Base-by-base conservation (phyloP, 805 yeast genomes). In the Candida silvatica region DNA sequence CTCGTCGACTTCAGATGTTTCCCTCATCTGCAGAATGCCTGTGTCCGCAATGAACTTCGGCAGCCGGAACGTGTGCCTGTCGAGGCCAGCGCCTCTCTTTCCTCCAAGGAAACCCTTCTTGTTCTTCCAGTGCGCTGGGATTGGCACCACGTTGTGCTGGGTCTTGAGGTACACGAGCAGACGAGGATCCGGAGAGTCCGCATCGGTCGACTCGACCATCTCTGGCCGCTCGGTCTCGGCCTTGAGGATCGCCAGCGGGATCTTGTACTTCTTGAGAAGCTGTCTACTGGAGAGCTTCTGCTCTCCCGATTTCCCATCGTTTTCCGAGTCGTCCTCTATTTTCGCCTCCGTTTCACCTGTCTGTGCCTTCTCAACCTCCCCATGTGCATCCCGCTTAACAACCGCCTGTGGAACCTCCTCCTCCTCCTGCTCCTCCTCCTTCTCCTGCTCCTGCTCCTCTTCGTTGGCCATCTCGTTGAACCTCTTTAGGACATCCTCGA, bases 11-110 rank as follows among this genome's bases (percentile, higher is more conserved):
- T 35, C 44, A n/a, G 31, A 30, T 1, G 77, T 73, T 37, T 75
- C 74, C 52, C 97, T 71, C 94, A 90, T 82, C 37, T 83, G 87
- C 42, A 76, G 71, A 19, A 90, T 87, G 2, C 95, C 95, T 0
- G 97, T 88, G 35, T 76, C 84, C 27, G 62, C 66, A 27, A 92
- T 85, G 45, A 74, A 82, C 28, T 74, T 66, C 0, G 97, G 97
- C 16, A 90, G 62, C 48, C 74, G 74, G 51, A 83, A 90, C 1
- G 86, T 85, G 7, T 69, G 67, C 45, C 76, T 76, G 36, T 77
- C 87, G 17, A 75, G 42, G 7, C n/a, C 7, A 8, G 7, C 15
- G 1, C 88, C 80, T 34, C 81, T 66, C 41, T 76, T 71, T 1
- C 77, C 66, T 1, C 86, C 62, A 3, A 87, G 58, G 46, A 78